A percentile compares a stretch with the other conserved stretches of the same genome.
phyloP scores from a whole-genome alignment of 2,329 filamentous ascomycete genomes.

The Phyllosticta citribraziliensis region DNA sequence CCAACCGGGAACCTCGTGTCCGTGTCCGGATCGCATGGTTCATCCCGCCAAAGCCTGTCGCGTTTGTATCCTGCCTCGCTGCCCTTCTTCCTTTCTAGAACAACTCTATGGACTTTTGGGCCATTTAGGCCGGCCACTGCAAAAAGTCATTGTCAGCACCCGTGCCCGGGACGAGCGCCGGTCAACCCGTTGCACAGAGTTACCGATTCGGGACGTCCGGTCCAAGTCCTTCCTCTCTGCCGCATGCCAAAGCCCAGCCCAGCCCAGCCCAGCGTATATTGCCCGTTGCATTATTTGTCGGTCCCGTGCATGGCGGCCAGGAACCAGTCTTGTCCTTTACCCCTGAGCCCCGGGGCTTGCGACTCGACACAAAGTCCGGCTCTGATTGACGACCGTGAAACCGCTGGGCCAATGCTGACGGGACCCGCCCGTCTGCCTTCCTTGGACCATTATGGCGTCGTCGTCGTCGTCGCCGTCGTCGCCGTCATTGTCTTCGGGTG shows the following conservation, averaged over 20 bases:
- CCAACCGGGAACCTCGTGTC: not conserved
- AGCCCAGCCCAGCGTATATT: not conserved
- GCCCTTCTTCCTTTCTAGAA: not conserved
- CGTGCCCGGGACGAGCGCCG: not conserved
- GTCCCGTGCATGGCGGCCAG: not conserved
- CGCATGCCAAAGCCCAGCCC: not conserved
- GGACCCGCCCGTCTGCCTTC: not conserved
- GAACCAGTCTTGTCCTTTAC: not conserved
- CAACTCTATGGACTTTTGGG: not conserved
- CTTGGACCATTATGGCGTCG: not conserved
- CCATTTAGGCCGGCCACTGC: not conserved
- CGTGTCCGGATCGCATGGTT: not conserved
- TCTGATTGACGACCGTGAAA: not conserved
- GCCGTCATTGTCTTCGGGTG: too few species aligned
- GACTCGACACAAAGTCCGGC: not conserved
- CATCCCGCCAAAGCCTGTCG: not conserved
- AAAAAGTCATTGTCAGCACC: not conserved
- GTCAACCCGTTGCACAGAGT: not conserved
- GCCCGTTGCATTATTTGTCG: not conserved
- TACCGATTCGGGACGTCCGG: not conserved
- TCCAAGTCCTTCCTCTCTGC: not conserved
- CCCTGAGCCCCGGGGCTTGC: not conserved
- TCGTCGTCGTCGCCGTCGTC: too few species aligned
- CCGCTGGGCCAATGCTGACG: not conserved
- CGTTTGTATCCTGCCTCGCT: not conserved